A percentile compares a stretch with the other conserved stretches of the same genome.
Conservation (phyloP, 2,329 filamentous ascomycete genomes). For the Fonsecaea nubica region DNA sequence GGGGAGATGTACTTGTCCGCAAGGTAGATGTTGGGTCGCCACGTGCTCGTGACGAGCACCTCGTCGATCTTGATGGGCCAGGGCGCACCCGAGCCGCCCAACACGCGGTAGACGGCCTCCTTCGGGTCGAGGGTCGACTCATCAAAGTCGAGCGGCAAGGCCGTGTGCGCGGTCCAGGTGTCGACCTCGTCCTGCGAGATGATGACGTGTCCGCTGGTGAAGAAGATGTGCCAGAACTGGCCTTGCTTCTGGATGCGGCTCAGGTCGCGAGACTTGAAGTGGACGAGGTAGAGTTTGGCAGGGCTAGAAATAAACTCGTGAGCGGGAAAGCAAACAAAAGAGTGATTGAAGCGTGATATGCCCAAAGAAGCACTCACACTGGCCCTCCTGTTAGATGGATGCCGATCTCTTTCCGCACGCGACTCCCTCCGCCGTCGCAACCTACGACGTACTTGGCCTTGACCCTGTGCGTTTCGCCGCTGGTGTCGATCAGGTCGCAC, state of each 20-base stretch:
- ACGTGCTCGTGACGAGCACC: conserved; percentile 43
- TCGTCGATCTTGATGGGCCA: conserved; percentile 45
- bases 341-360: too few relatives aligned
- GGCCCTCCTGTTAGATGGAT: conserved; percentile 41
- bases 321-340: too few relatives aligned
- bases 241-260: conserved; percentile 39
- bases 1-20: conserved; percentile 40
- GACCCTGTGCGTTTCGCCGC: conserved; percentile 37
- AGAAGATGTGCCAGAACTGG: conserved; percentile 47
- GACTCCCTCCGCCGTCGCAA: conserved; percentile 43
- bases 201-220: conserved; percentile 39
- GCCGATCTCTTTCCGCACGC: conserved; percentile 38
- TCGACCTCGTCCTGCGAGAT: conserved; percentile 46
- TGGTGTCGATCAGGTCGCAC: conserved; percentile 34
- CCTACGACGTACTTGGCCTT: conserved; percentile 41
- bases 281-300: conserved; percentile 41
- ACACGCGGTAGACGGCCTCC: conserved; percentile 38
- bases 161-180: conserved; percentile 45
- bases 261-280: conserved; percentile 45
- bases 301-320: conserved; percentile 27
- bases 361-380: conserved; percentile 36
- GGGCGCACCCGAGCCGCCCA: conserved; percentile 37
- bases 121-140: conserved; percentile 35
- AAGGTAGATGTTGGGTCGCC: conserved; percentile 44
- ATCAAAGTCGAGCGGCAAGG: conserved; percentile 34